phyloP scores from a whole-genome alignment of 371 early-diverging fungal genomes.

The Mortierella sp. region DNA sequence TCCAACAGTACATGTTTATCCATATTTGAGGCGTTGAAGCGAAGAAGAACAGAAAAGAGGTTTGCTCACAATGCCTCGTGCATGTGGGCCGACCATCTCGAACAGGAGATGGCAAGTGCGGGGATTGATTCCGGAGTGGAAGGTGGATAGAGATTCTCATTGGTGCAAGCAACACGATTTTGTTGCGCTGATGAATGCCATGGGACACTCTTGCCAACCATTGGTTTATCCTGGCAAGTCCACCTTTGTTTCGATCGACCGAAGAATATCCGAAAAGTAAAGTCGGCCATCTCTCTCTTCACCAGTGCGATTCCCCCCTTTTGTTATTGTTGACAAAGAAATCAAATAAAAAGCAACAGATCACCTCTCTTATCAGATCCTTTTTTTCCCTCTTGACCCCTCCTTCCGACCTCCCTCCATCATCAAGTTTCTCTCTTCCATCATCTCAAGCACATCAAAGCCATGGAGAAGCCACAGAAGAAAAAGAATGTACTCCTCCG shows the following conservation, averaged over 20 bases:
- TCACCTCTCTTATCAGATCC: not conserved
- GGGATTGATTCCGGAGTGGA: no score
- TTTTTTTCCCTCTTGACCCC: not conserved
- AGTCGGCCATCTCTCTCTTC: not conserved
- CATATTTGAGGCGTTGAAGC: not conserved
- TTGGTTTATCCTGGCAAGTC: no score
- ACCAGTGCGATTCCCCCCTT: not conserved
- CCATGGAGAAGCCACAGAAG: not conserved
- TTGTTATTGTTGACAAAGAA: not conserved
- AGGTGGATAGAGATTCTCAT: no score
- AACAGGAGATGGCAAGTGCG: no score
- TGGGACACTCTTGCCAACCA: no score
- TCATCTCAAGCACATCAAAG: not conserved
- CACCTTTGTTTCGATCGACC: not conserved
- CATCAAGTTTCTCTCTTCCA: not conserved
- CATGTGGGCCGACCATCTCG: not conserved
- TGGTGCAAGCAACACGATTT: no score
- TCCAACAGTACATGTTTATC: constrained; percentile 2
- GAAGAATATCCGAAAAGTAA: not conserved
- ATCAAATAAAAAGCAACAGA: not conserved
- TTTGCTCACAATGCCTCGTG: not conserved
- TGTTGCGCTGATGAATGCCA: no score
- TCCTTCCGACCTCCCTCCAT: not conserved
- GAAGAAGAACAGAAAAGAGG: not conserved
- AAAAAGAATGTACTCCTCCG: constrained; percentile 11